Evolutionary conservation across 2,329 filamentous ascomycete species (phyloP), one percentile per base, ranked within the genome.

Genomic region (Aspergillus sojae): DNA sequence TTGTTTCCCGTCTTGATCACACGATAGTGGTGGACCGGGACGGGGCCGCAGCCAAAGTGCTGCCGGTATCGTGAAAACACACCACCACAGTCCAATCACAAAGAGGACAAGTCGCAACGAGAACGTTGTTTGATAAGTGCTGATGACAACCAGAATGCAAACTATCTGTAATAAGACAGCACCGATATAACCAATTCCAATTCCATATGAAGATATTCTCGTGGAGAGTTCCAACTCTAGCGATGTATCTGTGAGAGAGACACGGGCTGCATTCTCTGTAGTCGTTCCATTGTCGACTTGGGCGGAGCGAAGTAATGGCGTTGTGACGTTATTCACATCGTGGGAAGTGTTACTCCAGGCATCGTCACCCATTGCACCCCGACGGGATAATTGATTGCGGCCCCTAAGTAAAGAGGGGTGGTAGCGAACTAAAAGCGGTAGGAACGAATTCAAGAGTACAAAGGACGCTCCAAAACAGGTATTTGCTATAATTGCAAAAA

Each of bases 381-480:
- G 55, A 30, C 57, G 16, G 10, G 55, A 30, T 52, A 48, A 63
- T 54, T 62, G 62, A 26, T 30, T 46, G 34, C 67, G 62, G 26
- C 62, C 67, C 50, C 76, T 77, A 61, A 80, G 76, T 41, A 86
- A 76, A 7, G 78, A 79, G 12, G 91, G 90, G 76, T 98, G 93
- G 74, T 96, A 89, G 54, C 94, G 88, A 62, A 98, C 95, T 11
- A 99, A 85, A 10, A 99, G 83, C 0, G 95, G 95, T 50, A 99
- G 82, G 72, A 97, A 99, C 0, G 94, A 97, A 79, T 99, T 99
- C 53, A 99, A 82, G 14, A 99, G 85, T 3, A 99, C 95, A 76
- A 97, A 98, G 0, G 93, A 97, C 19, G 94, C 93, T 26, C 95
- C 95, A 74, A 97, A 96, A 52, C 93, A 94, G 1, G 93, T 96